These are phyloP conservation scores for Wickerhamomyces mucosus DNA, from an alignment of 805 yeast species.

Conservation along the genomic window DNA sequence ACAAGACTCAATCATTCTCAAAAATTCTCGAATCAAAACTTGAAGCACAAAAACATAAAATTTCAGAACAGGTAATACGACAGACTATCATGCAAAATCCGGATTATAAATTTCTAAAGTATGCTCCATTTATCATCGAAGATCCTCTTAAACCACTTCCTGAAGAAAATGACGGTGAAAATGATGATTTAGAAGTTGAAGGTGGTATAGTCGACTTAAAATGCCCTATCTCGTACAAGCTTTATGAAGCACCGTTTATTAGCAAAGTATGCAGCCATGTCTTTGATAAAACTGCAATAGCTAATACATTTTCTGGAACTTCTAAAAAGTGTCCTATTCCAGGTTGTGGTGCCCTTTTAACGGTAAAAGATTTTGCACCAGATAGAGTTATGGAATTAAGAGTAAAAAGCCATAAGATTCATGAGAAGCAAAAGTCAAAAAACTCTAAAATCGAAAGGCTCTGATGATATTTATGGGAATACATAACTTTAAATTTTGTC, in stretches of 20 bases:
- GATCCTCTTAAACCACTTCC: conserved; percentile 61
- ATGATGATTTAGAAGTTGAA: conserved; percentile 53
- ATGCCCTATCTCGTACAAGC: conserved; percentile 55
- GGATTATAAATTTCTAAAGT: conserved; percentile 24
- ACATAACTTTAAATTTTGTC: too few species aligned
- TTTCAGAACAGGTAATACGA: background rate
- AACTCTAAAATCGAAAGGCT: too few species aligned
- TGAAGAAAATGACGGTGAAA: conserved; percentile 28
- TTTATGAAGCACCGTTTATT: conserved; percentile 45
- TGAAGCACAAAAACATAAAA: background rate
- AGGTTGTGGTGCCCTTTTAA: conserved; percentile 31
- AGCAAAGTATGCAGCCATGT: conserved; percentile 52
- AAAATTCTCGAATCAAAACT: conserved; percentile 5
- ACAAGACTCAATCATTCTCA: conserved; percentile 5
- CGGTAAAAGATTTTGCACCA: conserved; percentile 26
- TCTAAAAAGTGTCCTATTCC: conserved; percentile 44
- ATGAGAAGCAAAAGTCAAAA: conserved; percentile 12
- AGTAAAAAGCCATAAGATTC: conserved; percentile 30
- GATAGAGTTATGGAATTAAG: conserved; percentile 51
- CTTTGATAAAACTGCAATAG: conserved; percentile 41
- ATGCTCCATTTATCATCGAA: conserved; percentile 37
- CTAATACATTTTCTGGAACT: conserved; percentile 21
- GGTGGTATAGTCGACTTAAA: conserved; percentile 64
- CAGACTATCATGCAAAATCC: conserved; percentile 2
- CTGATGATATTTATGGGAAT: too few species aligned